Evolutionary conservation across 495 filamentous ascomycete genomes (phyloP), one percentile per base, ranked within the genome.

Genomic region (Hypoxylon cercidicola): DNA sequence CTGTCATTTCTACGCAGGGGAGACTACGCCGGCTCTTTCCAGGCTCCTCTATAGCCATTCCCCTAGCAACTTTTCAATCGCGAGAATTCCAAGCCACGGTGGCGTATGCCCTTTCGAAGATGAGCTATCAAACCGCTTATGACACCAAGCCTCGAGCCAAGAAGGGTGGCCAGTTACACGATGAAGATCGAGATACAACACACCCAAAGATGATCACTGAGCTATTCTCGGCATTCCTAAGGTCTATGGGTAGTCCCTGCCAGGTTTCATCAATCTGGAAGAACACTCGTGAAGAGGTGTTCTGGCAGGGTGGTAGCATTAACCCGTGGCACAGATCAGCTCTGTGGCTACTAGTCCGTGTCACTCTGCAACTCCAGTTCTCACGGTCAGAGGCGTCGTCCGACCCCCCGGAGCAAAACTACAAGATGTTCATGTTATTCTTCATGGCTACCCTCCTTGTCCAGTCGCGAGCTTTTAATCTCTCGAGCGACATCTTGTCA

Each of bases 301-400:
- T 83, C 20, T 89, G 81, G 81, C 1, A 69, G 1, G 1, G 69
- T 1, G 40, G 81, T 19, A 62, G 69, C 12, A 15, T 21, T 0
- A 43, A 64, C 0, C 85, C 86, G 0, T 90, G 87, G 82, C 78
- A 79, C 8, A 55, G 88, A 30, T 89, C 86, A 16, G 66, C 85
- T 0, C 50, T 84, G 0, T 90, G 88, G 87, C 71, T 90, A 1
- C 72, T 90, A 0, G 45, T 88, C 10, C 84, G 88, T 0, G 85
- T 88, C 1, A 62, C 75, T 0, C 50, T 89, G 30, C 86, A 88
- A 45, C 59, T 79, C 0, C 39, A 28, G 0, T 41, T 75, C 11
- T 16, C 40, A 6, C 61, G 68, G 5, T 48, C 56, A 10, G 21
- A 15, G 3, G n/a, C 32, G 10, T 39, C 13, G 43, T 4, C 35